A percentile compares a stretch with the other conserved stretches of the same genome.
Evolutionary conservation across 164 flowering plant genomes (phyloP).

Genomic region (Liquidambar formosana): DNA sequence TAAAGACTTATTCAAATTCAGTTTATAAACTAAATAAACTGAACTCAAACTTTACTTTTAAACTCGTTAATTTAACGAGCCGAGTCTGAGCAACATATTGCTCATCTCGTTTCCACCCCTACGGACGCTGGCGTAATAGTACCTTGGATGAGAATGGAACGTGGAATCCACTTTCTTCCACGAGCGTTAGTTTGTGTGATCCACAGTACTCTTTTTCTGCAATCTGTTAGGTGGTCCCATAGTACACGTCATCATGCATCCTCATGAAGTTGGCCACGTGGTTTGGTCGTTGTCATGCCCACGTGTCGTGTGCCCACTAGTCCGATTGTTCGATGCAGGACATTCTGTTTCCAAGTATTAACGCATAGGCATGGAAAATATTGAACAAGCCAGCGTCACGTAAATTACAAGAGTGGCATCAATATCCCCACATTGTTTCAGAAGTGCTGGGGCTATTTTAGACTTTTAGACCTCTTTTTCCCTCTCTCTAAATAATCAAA

Average conservation of each 20-base stretch:
- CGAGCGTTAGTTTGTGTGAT: neutral
- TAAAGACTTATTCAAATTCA: too few relatives aligned
- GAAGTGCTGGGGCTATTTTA: too few relatives aligned
- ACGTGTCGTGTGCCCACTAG: slow-evolving; percentile 15
- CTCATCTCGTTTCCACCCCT: too few relatives aligned
- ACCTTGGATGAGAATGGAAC: neutral
- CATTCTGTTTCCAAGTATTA: slow-evolving; percentile 19
- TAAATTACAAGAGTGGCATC: too few relatives aligned
- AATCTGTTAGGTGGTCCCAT: slow-evolving; percentile 10
- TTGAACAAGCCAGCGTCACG: neutral
- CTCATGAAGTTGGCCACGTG: slow-evolving; percentile 24
- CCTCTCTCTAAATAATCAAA: too few relatives aligned
- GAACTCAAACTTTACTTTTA: too few relatives aligned
- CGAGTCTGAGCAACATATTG: too few relatives aligned
- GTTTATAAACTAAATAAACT: too few relatives aligned
- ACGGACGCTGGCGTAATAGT: too few relatives aligned
- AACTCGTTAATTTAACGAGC: too few relatives aligned
- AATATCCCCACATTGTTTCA: too few relatives aligned
- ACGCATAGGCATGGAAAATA: neutral
- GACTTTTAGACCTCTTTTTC: too few relatives aligned
- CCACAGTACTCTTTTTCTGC: neutral
- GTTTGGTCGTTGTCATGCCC: slow-evolving; percentile 17
- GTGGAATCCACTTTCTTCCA: neutral
- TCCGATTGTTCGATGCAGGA: slow-evolving; percentile 8
- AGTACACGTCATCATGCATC: slow-evolving; percentile 17